Evolutionary conservation across 202 grass and related monocot genomes (phyloP).

Genomic region (Zoysia matrella): DNA sequence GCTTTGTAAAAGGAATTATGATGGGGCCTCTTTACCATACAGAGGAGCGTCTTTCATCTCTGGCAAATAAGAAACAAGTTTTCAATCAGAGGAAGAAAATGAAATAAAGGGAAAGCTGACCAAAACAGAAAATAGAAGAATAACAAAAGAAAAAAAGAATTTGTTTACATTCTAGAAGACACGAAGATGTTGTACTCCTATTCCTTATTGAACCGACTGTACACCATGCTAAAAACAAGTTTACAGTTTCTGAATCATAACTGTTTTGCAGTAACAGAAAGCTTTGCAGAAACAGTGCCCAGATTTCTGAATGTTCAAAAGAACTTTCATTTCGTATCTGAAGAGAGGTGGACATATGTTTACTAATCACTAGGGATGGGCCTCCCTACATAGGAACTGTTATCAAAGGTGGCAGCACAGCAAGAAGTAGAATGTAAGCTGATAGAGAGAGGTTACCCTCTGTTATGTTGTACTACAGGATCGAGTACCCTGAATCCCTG

Average conservation of each 20-base stretch:
- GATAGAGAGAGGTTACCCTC: background rate
- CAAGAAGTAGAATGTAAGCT: slow-evolving; percentile 8
- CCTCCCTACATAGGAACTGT: slow-evolving; percentile 34
- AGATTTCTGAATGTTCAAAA: slow-evolving; percentile 27
- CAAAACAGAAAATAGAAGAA: slow-evolving; percentile 29
- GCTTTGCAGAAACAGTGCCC: slow-evolving; percentile 25
- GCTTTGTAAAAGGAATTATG: slow-evolving; percentile 54
- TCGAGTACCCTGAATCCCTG: slow-evolving; percentile 5
- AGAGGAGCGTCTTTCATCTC: slow-evolving; percentile 15
- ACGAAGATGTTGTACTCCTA: background rate
- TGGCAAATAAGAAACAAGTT: slow-evolving; percentile 39
- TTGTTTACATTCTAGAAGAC: slow-evolving; percentile 40
- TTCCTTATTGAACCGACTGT: slow-evolving; percentile 18
- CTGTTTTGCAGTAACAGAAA: slow-evolving; percentile 3
- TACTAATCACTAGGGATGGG: background rate
- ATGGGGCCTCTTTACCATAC: slow-evolving; percentile 61
- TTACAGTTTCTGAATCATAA: slow-evolving; percentile 4
- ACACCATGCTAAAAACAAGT: background rate
- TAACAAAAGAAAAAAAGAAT: slow-evolving; percentile 20
- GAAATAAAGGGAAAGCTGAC: slow-evolving; percentile 40
- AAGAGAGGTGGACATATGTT: slow-evolving; percentile 6
- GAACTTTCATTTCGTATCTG: slow-evolving; percentile 19
- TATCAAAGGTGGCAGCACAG: slow-evolving; percentile 12
- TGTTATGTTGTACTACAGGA: background rate
- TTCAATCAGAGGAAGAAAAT: slow-evolving; percentile 31